phyloP scores from a whole-genome alignment of 371 early-diverging fungal species.

The Apophysomyces ossiformis region DNA sequence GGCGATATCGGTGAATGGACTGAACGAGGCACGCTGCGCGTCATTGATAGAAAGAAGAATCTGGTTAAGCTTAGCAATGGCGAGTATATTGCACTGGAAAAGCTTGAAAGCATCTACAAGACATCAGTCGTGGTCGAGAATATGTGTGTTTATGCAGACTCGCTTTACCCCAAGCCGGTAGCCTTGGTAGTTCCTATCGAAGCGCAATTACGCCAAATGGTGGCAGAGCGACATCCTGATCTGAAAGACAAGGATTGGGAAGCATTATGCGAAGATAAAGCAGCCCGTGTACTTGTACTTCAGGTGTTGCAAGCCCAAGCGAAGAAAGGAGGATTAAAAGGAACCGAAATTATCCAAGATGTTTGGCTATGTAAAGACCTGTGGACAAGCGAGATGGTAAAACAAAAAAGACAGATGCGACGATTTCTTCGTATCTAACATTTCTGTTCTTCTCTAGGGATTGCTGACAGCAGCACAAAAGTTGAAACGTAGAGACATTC shows the following conservation, averaged over 20 bases:
- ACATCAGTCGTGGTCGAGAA: constrained; percentile 75
- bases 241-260: constrained; percentile 26
- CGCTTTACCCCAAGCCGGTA: constrained; percentile 67
- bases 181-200: constrained; percentile 76
- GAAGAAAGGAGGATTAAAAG: constrained; percentile 57
- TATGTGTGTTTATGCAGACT: constrained; percentile 87
- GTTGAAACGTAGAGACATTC: constrained; percentile 81
- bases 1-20: constrained; percentile 91
- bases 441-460: constrained; percentile 22
- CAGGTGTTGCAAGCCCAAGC: constrained; percentile 35
- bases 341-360: constrained; percentile 74
- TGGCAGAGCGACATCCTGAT: not conserved
- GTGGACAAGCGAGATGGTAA: constrained; percentile 88
- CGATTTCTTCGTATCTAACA: not conserved
- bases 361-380: constrained; percentile 75
- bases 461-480: constrained; percentile 92
- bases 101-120: constrained; percentile 93
- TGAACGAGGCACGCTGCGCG: constrained; percentile 62
- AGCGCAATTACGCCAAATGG: constrained; percentile 20
- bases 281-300: constrained; percentile 25
- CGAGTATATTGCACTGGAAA: constrained; percentile 97
- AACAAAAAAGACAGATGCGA: not conserved
- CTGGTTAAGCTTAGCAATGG: constrained; percentile 84
- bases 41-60: constrained; percentile 86
- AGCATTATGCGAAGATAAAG: constrained; percentile 29